A percentile compares a stretch with the other conserved stretches of the same genome.
These are phyloP conservation scores for Phoma sp. DNA, from an alignment of 2,329 filamentous ascomycete genomes.

Conservation along the genomic window DNA sequence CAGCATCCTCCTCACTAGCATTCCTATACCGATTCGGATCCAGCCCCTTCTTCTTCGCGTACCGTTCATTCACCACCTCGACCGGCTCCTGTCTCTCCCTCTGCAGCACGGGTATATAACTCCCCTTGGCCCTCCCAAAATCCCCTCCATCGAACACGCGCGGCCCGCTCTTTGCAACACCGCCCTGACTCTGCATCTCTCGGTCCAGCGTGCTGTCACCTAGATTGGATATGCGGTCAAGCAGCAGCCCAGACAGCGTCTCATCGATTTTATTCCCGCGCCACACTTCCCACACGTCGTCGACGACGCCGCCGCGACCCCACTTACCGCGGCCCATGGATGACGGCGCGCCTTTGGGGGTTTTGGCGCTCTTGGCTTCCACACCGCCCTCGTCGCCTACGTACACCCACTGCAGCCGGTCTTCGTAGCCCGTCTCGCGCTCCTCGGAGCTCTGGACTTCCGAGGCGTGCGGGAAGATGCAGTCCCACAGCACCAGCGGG, in stretches of 20 bases:
- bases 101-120: slow-evolving; percentile 64
- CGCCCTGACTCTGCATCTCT: slow-evolving; percentile 18
- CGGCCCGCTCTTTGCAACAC: slow-evolving; percentile 48
- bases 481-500: slow-evolving; percentile 95
- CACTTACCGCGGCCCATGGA: slow-evolving; percentile 39
- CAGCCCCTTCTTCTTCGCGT: slow-evolving; percentile 59
- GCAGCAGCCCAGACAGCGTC: slow-evolving; percentile 74
- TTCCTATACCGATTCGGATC: slow-evolving; percentile 24
- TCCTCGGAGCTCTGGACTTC: slow-evolving; percentile 47
- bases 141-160: slow-evolving; percentile 67
- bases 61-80: slow-evolving; percentile 68
- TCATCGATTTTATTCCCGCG: slow-evolving; percentile 88
- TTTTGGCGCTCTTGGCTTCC: slow-evolving; percentile 52
- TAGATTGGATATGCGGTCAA: slow-evolving; percentile 64
- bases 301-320: slow-evolving; percentile 44
- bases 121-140: slow-evolving; percentile 59
- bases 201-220: slow-evolving; percentile 40
- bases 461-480: slow-evolving; percentile 72
- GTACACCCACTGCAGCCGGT: slow-evolving; percentile 79
- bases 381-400: slow-evolving; percentile 68
- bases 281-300: slow-evolving; percentile 82
- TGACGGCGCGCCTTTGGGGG: slow-evolving; percentile 22
- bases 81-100: slow-evolving; percentile 63
- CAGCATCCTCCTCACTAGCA: slow-evolving; percentile 35
- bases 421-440: slow-evolving; percentile 54